Base-by-base conservation (phyloP, 345 rosid species). In the Citrus inodora region DNA sequence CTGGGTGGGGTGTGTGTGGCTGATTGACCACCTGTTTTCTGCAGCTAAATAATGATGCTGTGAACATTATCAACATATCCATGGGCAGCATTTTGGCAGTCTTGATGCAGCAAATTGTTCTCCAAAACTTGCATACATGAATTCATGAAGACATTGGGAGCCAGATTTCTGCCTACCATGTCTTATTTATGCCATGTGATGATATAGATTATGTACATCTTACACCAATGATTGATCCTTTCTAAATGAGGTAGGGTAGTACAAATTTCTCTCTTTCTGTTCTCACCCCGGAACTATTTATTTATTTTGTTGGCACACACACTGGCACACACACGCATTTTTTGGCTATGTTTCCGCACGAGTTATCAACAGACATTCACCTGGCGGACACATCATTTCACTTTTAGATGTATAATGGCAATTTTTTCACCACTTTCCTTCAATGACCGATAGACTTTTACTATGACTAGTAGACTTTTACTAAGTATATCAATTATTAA, bases 41-140 rank as follows among this genome's bases (percentile, higher is more conserved):
- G 92, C 92, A 94, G 99, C 98, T 96, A 60, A 94, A 88, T 83
- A 96, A 96, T 63, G 99, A 96, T 87, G 94, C 81, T 19, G 98
- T 92, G 46, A 94, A 94, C 76, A 83, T 96, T 84, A 90, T 96
- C 82, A 96, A 96, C 89, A 94, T 96, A 83, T 86, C 95, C 56
- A 80, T 92, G 77, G 98, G 98, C 83, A 88, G 97, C 89, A 85
- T 90, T 53, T 76, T 96, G 75, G 99, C 98, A 40, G 86, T 96
- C 78, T 69, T 93, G 85, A 90, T 97, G 80, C 94, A 87, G 73
- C 89, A 90, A 85, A 73, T 80, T 72, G 46, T 89, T 73, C 91
- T 87, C 66, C 86, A 82, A 62, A 90, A 80, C 32, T 79, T 80
- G 86, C 61, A 19, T 25, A 33, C 40, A 13, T 76, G 51, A 75